Conservation (phyloP, 164 flowering plant genomes). For the Vitis rotundifolia region DNA sequence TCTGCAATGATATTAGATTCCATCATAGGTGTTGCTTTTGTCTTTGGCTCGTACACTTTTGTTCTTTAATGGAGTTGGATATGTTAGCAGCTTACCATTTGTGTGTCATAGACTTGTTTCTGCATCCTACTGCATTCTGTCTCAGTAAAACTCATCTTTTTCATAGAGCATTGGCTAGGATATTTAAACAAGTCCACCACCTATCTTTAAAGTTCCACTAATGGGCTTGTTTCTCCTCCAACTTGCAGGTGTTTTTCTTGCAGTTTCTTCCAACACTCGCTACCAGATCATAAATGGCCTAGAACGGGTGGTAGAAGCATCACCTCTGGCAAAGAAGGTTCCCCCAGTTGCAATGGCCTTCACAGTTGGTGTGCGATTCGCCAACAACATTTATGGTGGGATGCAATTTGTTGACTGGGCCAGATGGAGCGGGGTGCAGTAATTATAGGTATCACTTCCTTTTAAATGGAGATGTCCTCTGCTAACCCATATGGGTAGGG, state of each 20-base stretch:
- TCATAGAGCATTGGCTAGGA: too few species aligned
- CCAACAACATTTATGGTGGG: constrained; percentile 72
- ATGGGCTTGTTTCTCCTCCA: neutral
- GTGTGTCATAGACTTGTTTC: too few species aligned
- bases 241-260: constrained; percentile 36
- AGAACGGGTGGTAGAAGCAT: constrained; percentile 47
- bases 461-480: too few species aligned
- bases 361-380: constrained; percentile 71
- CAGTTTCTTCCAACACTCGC: constrained; percentile 44
- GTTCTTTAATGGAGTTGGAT: too few species aligned
- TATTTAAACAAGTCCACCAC: neutral
- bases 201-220: neutral
- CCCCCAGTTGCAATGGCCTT: constrained; percentile 71
- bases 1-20: too few species aligned
- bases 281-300: constrained; percentile 36
- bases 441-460: neutral
- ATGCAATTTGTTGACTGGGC: constrained; percentile 90
- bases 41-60: too few species aligned
- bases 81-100: too few species aligned
- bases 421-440: constrained; percentile 69
- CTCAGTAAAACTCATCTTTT: too few species aligned
- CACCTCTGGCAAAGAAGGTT: constrained; percentile 56
- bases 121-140: too few species aligned
- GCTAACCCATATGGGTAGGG: too few species aligned
- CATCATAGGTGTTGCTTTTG: too few species aligned